These are phyloP conservation scores for Fusarium sp. DNA, from an alignment of 2,329 filamentous ascomycete species.

Conservation along the genomic window DNA sequence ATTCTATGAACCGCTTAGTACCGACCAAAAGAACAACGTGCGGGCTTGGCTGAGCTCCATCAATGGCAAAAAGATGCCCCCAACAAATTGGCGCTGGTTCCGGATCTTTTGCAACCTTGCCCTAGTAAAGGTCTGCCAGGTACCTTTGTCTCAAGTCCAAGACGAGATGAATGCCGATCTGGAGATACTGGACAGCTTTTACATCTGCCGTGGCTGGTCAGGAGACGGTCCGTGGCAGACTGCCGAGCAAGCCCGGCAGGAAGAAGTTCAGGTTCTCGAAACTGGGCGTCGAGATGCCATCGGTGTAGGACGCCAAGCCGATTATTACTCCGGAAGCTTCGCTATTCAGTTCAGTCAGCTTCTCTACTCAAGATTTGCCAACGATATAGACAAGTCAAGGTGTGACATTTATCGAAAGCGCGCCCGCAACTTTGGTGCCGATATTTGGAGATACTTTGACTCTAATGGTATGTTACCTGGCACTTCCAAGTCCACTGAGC, in stretches of 20 bases:
- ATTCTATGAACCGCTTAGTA: conserved; percentile 49
- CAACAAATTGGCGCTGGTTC: conserved; percentile 65
- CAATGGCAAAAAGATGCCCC: conserved; percentile 58
- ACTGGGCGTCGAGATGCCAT: conserved; percentile 40
- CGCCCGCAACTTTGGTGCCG: conserved; percentile 55
- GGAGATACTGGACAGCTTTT: conserved; percentile 57
- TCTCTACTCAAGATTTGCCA: conserved; percentile 57
- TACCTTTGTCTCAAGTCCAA: conserved; percentile 50
- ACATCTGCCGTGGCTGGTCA: conserved; percentile 59
- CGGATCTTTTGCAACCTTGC: conserved; percentile 62
- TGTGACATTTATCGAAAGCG: conserved; percentile 51
- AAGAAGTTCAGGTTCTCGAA: conserved; percentile 5
- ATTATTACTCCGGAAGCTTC: conserved; percentile 66
- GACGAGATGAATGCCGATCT: conserved; percentile 56
- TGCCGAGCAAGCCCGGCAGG: conserved; percentile 25
- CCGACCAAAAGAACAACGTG: conserved; percentile 51
- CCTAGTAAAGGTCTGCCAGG: conserved; percentile 54
- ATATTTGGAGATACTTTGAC: conserved; percentile 62
- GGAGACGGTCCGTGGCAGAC: conserved; percentile 58
- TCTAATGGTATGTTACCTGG: conserved; percentile 49
- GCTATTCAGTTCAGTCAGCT: conserved; percentile 64
- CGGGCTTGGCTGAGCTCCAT: conserved; percentile 55
- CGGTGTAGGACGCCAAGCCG: conserved; percentile 53
- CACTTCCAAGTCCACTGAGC: accelerated
- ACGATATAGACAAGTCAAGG: conserved; percentile 54